Conservation (phyloP, 1,284 basidiomycete species). For the Ganoderma lucidum region DNA sequence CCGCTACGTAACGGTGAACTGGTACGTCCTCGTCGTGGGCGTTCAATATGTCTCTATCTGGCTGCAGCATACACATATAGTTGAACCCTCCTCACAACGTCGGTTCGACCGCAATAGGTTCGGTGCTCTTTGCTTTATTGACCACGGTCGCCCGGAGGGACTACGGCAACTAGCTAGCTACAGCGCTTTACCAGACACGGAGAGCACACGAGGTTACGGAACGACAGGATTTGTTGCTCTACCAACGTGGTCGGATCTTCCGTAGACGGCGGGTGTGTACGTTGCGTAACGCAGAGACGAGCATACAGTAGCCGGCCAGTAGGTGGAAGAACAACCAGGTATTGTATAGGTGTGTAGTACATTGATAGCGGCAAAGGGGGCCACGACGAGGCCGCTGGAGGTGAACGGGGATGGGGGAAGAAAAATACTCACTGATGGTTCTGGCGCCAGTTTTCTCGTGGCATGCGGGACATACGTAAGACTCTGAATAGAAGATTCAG, state of each 20-base stretch:
- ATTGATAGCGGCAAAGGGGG: conserved; percentile 37
- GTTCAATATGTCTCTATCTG: conserved; percentile 1
- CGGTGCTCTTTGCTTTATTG: conserved; percentile 20
- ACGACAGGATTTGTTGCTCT: conserved; percentile 21
- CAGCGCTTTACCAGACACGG: conserved; percentile 13
- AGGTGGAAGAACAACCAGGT: conserved; percentile 26
- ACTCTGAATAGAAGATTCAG: conserved; percentile 49
- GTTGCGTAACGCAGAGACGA: conserved; percentile 3
- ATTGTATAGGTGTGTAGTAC: conserved; percentile 41
- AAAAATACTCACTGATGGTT: conserved; percentile 79
- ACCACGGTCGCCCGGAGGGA: conserved; percentile 18
- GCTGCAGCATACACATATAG: neutral
- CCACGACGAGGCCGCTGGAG: conserved; percentile 42
- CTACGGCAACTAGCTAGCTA: conserved; percentile 25
- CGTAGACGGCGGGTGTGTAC: conserved; percentile 1
- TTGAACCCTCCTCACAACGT: conserved; percentile 22
- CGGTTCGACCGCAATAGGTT: conserved; percentile 16
- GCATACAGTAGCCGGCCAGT: neutral
- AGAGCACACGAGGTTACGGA: conserved; percentile 5
- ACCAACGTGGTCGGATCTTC: conserved; percentile 21
- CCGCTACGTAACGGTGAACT: conserved; percentile 7
- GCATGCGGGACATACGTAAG: conserved; percentile 78
- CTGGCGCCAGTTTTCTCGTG: conserved; percentile 66
- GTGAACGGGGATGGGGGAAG: conserved; percentile 32
- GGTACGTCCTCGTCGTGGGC: conserved; percentile 1